A percentile compares a stretch with the other conserved stretches of the same genome.
These are phyloP conservation scores for Paraleonurus japonicus DNA, from an alignment of 257 asterid species.

Conservation along the genomic window DNA sequence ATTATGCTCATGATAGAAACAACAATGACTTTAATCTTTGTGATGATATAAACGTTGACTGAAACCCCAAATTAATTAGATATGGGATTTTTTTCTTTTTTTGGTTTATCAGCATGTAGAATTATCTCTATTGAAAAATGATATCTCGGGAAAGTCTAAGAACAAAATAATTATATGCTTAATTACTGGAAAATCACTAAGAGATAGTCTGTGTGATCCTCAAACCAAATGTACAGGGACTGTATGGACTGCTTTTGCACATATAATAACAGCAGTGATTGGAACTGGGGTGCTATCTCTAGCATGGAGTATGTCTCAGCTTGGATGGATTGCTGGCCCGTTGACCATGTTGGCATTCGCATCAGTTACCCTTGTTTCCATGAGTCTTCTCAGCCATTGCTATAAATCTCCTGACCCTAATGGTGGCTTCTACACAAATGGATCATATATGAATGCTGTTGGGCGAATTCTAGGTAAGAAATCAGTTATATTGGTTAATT, in stretches of 20 bases:
- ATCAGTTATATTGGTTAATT: not conserved
- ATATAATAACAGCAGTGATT: slow-evolving; percentile 71
- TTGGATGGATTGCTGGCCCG: slow-evolving; percentile 92
- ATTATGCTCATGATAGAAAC: not conserved
- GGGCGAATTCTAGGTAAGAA: slow-evolving; percentile 38
- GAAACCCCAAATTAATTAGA: not conserved
- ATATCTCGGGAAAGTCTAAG: not conserved
- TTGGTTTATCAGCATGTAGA: not conserved
- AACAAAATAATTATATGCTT: not conserved
- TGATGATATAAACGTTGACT: not conserved
- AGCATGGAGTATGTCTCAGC: slow-evolving; percentile 77
- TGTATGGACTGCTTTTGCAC: slow-evolving; percentile 66
- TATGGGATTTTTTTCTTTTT: not conserved
- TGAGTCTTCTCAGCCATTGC: slow-evolving; percentile 55
- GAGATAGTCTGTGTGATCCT: slow-evolving; percentile 10
- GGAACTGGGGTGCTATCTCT: slow-evolving; percentile 79
- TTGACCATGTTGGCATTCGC: slow-evolving; percentile 58
- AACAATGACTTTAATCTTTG: not conserved
- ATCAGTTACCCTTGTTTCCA: slow-evolving; percentile 50
- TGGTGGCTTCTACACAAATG: slow-evolving; percentile 37
- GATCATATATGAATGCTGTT: slow-evolving; percentile 62
- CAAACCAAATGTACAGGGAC: slow-evolving; percentile 45
- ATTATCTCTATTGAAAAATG: not conserved
- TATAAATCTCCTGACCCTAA: slow-evolving; percentile 41
- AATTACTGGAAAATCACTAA: not conserved